Conservation (phyloP, 331 rosid species). For the Acacia concinna region DNA sequence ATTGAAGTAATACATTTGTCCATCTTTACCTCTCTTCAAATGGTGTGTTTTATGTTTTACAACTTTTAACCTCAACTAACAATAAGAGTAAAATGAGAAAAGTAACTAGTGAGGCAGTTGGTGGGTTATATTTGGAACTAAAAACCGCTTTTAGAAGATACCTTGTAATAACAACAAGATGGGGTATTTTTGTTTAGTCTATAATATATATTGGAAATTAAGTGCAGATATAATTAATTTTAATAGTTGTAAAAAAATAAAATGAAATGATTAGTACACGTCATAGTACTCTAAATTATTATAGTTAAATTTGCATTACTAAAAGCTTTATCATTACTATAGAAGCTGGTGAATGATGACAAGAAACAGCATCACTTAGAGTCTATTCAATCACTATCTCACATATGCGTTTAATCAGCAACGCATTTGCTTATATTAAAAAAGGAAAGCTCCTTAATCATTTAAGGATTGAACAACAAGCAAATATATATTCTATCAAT, state of each 20-base stretch:
- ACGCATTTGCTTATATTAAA: not conserved
- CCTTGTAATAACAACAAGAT: too few relatives aligned
- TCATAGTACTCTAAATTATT: not conserved
- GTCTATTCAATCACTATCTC: conserved; percentile 10
- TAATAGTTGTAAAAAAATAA: not conserved
- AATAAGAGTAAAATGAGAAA: too few relatives aligned
- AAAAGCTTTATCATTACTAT: not conserved
- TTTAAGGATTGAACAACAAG: conserved; percentile 15
- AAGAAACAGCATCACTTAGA: not conserved
- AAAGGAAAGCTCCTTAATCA: conserved; percentile 16
- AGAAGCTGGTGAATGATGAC: not conserved
- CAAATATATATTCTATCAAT: not conserved
- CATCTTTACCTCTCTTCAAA: too few relatives aligned
- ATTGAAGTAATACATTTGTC: too few relatives aligned
- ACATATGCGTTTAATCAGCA: not conserved
- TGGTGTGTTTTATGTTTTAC: too few relatives aligned
- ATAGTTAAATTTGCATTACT: not conserved
- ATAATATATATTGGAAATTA: not conserved
- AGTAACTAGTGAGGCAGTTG: too few relatives aligned
- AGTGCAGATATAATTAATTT: not conserved
- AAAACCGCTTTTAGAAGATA: too few relatives aligned
- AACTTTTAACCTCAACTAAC: too few relatives aligned
- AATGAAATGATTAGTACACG: not conserved
- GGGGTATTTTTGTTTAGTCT: too few relatives aligned
- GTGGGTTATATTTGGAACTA: too few relatives aligned